Percentiles rank a stretch among this genome's conserved stretches.
Evolutionary conservation across 1,284 basidiomycete species (phyloP).

Genomic region (Neolentinus lepideus): DNA sequence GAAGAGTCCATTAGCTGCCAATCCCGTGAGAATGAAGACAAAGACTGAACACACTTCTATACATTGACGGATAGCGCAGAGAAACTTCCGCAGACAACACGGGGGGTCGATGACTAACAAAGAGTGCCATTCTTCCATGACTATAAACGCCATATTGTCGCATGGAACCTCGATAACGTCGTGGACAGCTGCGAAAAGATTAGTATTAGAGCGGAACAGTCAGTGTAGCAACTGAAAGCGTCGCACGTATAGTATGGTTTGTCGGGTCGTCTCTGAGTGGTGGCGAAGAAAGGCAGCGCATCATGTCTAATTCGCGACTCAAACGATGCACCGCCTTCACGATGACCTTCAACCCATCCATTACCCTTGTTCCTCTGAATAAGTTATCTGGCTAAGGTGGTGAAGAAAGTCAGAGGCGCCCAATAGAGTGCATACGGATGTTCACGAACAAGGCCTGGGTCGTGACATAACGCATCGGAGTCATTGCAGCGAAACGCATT

Average conservation of each 20-base stretch:
- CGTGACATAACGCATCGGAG: conserved; percentile 57
- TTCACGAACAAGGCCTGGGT: conserved; percentile 55
- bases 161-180: conserved; percentile 48
- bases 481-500: conserved; percentile 29
- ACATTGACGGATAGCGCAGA: conserved; percentile 53
- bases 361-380: conserved; percentile 52
- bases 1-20: conserved; percentile 4
- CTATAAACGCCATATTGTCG: conserved; percentile 56
- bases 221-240: not conserved
- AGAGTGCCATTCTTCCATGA: conserved; percentile 76
- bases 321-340: conserved; percentile 58
- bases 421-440: not conserved
- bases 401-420: not conserved
- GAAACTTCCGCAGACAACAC: conserved; percentile 43
- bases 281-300: conserved; percentile 45
- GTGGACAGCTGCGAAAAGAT: conserved; percentile 41
- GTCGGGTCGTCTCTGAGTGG: conserved; percentile 46
- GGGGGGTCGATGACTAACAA: conserved; percentile 45
- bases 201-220: not conserved
- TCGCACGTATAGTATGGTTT: conserved; percentile 73
- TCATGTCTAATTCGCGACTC: conserved; percentile 56
- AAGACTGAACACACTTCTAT: conserved; percentile 42
- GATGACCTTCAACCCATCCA: conserved; percentile 46
- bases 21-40: not conserved
- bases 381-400: conserved; percentile 53